phyloP scores from a whole-genome alignment of 768 basidiomycete genomes.

The Lactarius sp. region DNA sequence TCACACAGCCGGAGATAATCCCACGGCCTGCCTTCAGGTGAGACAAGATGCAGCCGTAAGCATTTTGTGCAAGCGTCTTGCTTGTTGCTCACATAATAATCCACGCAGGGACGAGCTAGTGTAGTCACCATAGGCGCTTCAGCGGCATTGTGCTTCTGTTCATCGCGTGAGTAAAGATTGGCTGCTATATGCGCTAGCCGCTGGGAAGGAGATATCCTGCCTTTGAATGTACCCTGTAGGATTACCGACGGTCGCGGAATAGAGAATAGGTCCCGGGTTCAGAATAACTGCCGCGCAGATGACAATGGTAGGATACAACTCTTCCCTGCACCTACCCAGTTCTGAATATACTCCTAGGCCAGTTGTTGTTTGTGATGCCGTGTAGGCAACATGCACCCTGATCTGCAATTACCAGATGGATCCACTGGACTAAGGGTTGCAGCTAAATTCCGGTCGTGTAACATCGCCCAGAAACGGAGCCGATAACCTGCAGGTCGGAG shows the following conservation, averaged over 20 bases:
- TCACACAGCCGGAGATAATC: not conserved
- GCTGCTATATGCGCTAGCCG: too few species aligned
- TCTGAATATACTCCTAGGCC: not conserved
- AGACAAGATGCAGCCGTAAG: not conserved
- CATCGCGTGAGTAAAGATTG: not conserved
- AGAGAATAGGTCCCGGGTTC: not conserved
- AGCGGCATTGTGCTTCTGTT: not conserved
- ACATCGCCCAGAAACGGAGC: not conserved
- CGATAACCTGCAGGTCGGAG: not conserved
- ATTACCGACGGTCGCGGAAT: not conserved
- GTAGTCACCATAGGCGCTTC: not conserved
- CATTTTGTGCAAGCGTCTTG: not conserved
- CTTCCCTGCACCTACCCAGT: not conserved
- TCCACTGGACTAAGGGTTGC: not conserved
- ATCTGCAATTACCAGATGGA: not conserved
- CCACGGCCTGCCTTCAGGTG: not conserved
- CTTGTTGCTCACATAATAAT: not conserved
- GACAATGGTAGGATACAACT: not conserved
- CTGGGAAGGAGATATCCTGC: not conserved
- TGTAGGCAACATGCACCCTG: not conserved
- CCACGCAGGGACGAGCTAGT: not conserved
- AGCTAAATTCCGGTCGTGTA: not conserved
- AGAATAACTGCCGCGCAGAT: not conserved
- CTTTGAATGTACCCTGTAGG: too few species aligned
- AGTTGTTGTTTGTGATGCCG: not conserved